Evolutionary conservation across 1,284 basidiomycete genomes (phyloP), one percentile per base, ranked within the genome.

Genomic region (Porogramme epimiltina): DNA sequence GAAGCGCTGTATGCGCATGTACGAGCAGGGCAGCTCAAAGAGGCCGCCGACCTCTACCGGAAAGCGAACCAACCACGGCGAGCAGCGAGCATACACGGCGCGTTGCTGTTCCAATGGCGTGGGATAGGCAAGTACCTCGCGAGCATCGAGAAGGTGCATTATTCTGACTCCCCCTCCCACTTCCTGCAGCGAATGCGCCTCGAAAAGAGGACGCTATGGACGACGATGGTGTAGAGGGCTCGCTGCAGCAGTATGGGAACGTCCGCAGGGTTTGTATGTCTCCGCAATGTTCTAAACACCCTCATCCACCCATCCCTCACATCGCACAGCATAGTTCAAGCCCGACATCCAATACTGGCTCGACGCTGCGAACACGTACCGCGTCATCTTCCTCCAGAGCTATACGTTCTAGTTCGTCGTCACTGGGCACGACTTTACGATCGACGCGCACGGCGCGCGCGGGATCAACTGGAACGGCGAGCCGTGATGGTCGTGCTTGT

Each of bases 51-150:
- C 37, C 73, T 95, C 13, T 96, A 93, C 65, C 75, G 87, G 57
- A 86, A 85, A 62, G 87, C 91, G 0, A 87, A 93, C 55, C 91
- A 96, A 61, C 88, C 92, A 3, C 98, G 95, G 95, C 79, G 93
- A 25, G 92, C 93, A 0, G 92, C 91, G 0, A 90, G 87, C 51
- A 82, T 96, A 25, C 81, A 88, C 4, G 94, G 93, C 2, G 86
- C 90, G 0, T 66, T 82, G 31, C 64, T 91, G n/a, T 91, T 91
- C 63, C 76, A 79, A 40, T 93, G 91, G 86, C 76, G 76, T 42
- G 77, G 80, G 0, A 75, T 93, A 2, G 77, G 87, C 87, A 59
- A 47, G 80, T 62, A 18, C 11, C 22, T n/a, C n/a, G n/a, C n/a
- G n/a, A n/a, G n/a, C n/a, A n/a, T n/a, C n/a, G n/a, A n/a, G n/a